Evolutionary conservation across 2,329 filamentous ascomycete species (phyloP), one percentile per base, ranked within the genome.

Genomic region (Pyrenophora tritici-repentis): DNA sequence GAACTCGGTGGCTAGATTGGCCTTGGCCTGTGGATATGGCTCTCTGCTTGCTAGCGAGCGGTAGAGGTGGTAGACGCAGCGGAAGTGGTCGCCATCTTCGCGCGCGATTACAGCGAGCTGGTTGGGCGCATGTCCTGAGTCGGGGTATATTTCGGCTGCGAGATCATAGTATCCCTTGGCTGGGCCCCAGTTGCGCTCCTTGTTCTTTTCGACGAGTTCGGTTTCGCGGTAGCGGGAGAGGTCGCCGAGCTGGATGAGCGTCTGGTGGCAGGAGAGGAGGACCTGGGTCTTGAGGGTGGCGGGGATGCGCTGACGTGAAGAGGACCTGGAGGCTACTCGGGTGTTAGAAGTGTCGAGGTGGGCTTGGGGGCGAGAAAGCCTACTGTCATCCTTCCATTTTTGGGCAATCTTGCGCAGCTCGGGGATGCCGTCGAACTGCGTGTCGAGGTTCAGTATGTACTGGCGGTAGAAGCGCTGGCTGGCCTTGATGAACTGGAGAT

Each of bases 21-120:
- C 77, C 50, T 82, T 80, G 3, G 91, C 91, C 38, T 87, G 83
- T 0, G 88, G 87, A 66, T 94, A 87, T 4, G 91, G 90, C 34
- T 86, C 80, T 44, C 86, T 81, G 26, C 90, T 86, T 7, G 86
- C 86, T 61, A 94, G 81, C 13, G 92, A 87, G 56, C 92, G 87
- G 69, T 96, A 94, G 34, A 97, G 84, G 72, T 96, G 86, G 73
- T 97, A 97, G 24, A 95, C 87, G 8, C 91, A 87, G 55, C 91
- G 85, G 42, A 97, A 82, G 69, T 95, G 89, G 61, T 93, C 88
- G 50, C 83, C 83, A 63, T 92, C 85, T 45, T 88, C 86, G 40
- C 90, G 82, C 53, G 88, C 87, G 52, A 97, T 87, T 31, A 97
- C 89, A 31, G 90, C 92, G 71, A 94, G 85, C 73, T 97, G 94